Base-by-base conservation (phyloP, 1,284 basidiomycete genomes). In the Entoloma clypeatum region DNA sequence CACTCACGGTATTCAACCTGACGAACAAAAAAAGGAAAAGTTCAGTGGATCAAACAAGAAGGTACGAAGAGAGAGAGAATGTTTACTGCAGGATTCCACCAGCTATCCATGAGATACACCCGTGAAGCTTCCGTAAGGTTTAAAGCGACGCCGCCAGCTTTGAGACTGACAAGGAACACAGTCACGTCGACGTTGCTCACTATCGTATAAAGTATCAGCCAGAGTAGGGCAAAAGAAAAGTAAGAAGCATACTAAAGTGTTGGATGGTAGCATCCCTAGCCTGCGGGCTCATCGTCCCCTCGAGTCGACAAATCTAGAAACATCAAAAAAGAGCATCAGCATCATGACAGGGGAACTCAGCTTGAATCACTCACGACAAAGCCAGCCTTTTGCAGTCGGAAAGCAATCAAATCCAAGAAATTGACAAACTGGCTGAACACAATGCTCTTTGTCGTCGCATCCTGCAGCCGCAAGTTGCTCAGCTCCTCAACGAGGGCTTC, bases 261-360 rank as follows among this genome's bases (percentile, higher is more conserved):
- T 93, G 83, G 59, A 96, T 95, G 5, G 93, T 96, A 1, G 90
- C 86, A 64, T 98, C 91, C 51, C 95, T 80, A 41, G 94, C 93
- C 59, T 95, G 89, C 11, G 95, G 95, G 14, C 86, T 87, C 95
- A 99, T 99, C 14, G 89, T 92, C 38, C 96, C 96, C 63, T 98
- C 92, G 32, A 99, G 69, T 27, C 96, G 86, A 59, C 93, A 98
- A 43, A 96, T 81, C 82, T 94, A 58, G 7, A 9, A 32, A 35
- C 22, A 35, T 34, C n/a, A 39, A 43, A 19, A 36, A 29, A 47
- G 19, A n/a, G 27, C 3, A 36, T 23, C 14, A n/a, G 23, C 24
- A 13, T 21, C 9, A 28, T 8, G 10, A 4, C 28, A 32, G 37
- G 6, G 43, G 24, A 18, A 31, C 31, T 17, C n/a, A 24, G 35